Evolutionary conservation across 441 rosid species (phyloP), one percentile per base, ranked within the genome.

Genomic region (Capsella rubella): DNA sequence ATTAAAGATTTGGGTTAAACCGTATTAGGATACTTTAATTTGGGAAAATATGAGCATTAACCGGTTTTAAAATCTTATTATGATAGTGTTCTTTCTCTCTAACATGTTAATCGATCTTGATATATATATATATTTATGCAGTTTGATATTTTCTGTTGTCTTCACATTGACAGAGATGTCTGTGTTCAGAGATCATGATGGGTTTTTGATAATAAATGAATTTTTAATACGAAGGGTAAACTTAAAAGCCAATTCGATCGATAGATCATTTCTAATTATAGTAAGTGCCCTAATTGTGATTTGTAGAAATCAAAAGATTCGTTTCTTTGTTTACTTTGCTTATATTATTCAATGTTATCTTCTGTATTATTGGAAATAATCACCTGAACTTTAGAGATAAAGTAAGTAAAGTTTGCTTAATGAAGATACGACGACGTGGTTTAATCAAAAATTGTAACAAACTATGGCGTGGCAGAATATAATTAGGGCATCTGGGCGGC

Each of bases 401-500:
- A 25, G 40, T 6, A 45, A 54, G 56, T 45, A 31, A 58, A 54
- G 18, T 56, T 76, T 64, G 55, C 53, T 64, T 64, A 70, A 57
- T 65, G 14, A 63, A 61, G 73, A 47, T 70, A 67, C 64, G 69
- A 62, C 58, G 64, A 39, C 46, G 57, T 74, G 69, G 79, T 54
- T 42, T 43, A 68, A 15, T 52, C 37, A 34, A 43, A 52, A 68
- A 53, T 34, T 58, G 50, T 51, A 67, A 60, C 79, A 61, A 67
- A 67, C 63, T 53, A 68, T 75, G 51, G 15, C 69, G 73, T 75
- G 79, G 69, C 52, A 3, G 74, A 62, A 55, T 55, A 62, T 76
- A 37, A 64, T 76, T 77, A 64, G 76, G 67, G 57, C 35, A 77
- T 57, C 3, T 64, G 76, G 68, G 76, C 80, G 80, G 72, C 72